These are phyloP conservation scores for Meyerozyma guilliermondii DNA, from an alignment of 1,139 yeast species.

Conservation along the genomic window DNA sequence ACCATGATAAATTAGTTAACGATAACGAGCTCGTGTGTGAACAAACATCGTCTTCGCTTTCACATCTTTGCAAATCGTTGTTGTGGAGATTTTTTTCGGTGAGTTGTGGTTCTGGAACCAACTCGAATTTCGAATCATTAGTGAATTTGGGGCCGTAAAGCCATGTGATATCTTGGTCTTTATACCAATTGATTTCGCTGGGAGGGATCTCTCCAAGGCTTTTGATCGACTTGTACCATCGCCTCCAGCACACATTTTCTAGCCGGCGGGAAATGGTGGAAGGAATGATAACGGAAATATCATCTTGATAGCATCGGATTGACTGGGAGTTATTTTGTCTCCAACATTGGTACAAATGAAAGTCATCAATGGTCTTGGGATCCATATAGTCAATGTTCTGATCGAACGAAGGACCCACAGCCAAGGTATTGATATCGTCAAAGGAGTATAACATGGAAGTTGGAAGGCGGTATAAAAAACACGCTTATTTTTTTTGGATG, in stretches of 20 bases:
- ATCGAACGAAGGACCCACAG: conserved; percentile 9
- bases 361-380: conserved; percentile 10
- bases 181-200: conserved; percentile 38
- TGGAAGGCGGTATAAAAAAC: background rate
- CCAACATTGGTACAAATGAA: conserved; percentile 22
- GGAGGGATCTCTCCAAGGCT: conserved; percentile 29
- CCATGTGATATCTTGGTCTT: conserved; percentile 42
- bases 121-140: conserved; percentile 3
- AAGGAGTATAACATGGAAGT: background rate
- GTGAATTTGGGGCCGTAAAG: conserved; percentile 38
- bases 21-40: conserved; percentile 6
- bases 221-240: conserved; percentile 31
- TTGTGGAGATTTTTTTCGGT: conserved; percentile 6
- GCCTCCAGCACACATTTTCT: conserved; percentile 39
- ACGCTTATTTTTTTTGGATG: too few relatives aligned
- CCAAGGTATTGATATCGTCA: conserved; percentile 1
- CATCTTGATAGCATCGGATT: conserved; percentile 14
- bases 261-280: conserved; percentile 26
- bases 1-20: conserved; percentile 7
- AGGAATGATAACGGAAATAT: conserved; percentile 21
- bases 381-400: conserved; percentile 36
- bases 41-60: conserved; percentile 6
- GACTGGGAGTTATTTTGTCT: conserved; percentile 18
- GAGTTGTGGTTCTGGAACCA: conserved; percentile 2
- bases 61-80: conserved; percentile 3